These are phyloP conservation scores for Somion occarium DNA, from an alignment of 1,284 basidiomycete genomes.

Conservation along the genomic window DNA sequence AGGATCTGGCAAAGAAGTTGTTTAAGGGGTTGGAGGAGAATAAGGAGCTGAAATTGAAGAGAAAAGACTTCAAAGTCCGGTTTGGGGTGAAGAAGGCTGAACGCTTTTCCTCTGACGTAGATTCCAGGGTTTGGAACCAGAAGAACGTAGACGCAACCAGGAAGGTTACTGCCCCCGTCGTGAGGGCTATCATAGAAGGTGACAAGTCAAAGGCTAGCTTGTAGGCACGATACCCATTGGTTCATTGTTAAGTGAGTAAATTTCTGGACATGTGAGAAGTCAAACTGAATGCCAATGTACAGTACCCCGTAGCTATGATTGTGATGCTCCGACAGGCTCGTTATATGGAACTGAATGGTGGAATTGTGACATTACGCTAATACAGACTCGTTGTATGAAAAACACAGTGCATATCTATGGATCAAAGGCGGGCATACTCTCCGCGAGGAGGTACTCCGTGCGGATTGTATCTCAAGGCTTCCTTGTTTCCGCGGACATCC, in stretches of 20 bases:
- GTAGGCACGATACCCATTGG: no score
- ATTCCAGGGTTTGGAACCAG: slow-evolving; percentile 67
- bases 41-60: slow-evolving; percentile 46
- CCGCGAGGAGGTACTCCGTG: slow-evolving; percentile 32
- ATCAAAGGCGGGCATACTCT: slow-evolving; percentile 36
- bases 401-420: background rate
- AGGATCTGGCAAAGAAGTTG: slow-evolving; percentile 34
- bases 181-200: slow-evolving; percentile 44
- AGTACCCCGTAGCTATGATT: background rate
- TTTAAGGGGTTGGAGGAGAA: slow-evolving; percentile 57
- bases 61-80: slow-evolving; percentile 32
- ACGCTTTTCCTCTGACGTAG: slow-evolving; percentile 25
- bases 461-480: slow-evolving; percentile 33
- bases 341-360: no score
- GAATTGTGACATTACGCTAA: no score
- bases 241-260: no score
- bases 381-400: no score
- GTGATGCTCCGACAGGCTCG: no score
- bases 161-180: slow-evolving; percentile 76
- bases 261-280: no score
- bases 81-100: slow-evolving; percentile 20
- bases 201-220: background rate
- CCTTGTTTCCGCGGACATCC: slow-evolving; percentile 33
- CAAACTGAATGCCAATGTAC: no score
- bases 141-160: slow-evolving; percentile 69